Percentiles rank a stretch among this genome's conserved stretches.
Evolutionary conservation across 1,284 basidiomycete species (phyloP).

Genomic region (Athelia psychrophila): DNA sequence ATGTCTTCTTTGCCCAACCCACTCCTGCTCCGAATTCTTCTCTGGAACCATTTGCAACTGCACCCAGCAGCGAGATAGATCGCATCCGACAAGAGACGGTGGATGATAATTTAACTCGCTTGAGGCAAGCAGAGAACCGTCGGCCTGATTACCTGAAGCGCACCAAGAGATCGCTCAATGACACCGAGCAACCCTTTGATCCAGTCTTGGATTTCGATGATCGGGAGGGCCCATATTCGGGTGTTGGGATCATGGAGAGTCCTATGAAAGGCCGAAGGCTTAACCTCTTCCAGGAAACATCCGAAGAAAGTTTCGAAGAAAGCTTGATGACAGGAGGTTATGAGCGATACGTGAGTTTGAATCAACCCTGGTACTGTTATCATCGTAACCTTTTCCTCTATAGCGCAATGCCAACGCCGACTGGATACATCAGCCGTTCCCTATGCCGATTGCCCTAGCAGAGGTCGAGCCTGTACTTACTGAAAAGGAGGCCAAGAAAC

Average conservation of each 20-base stretch:
- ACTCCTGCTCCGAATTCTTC: constrained; percentile 15
- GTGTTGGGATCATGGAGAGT: constrained; percentile 61
- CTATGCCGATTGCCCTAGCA: constrained; percentile 36
- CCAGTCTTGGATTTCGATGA: constrained; percentile 30
- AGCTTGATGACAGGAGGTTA: constrained; percentile 77
- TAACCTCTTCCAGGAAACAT: constrained; percentile 74
- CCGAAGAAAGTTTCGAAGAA: constrained; percentile 79
- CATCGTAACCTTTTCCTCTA: neutral
- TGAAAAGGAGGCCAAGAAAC: constrained; percentile 63
- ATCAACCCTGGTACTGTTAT: constrained; percentile 1
- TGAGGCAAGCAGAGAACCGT: constrained; percentile 54
- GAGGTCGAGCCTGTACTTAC: constrained; percentile 38
- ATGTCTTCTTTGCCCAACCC: constrained; percentile 25
- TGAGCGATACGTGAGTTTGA: constrained; percentile 57
- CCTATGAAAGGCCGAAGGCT: constrained; percentile 67
- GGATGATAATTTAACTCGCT: constrained; percentile 43
- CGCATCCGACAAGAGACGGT: constrained; percentile 52
- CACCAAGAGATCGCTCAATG: constrained; percentile 41
- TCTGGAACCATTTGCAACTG: constrained; percentile 24
- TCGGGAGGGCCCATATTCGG: constrained; percentile 26
- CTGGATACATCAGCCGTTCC: constrained; percentile 41
- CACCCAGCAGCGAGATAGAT: constrained; percentile 52
- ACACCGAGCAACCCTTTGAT: constrained; percentile 29
- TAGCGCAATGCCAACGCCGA: constrained; percentile 50
- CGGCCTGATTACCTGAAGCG: constrained; percentile 70